These are phyloP conservation scores for Suillus plorans DNA, from an alignment of 768 basidiomycete genomes.

Conservation along the genomic window DNA sequence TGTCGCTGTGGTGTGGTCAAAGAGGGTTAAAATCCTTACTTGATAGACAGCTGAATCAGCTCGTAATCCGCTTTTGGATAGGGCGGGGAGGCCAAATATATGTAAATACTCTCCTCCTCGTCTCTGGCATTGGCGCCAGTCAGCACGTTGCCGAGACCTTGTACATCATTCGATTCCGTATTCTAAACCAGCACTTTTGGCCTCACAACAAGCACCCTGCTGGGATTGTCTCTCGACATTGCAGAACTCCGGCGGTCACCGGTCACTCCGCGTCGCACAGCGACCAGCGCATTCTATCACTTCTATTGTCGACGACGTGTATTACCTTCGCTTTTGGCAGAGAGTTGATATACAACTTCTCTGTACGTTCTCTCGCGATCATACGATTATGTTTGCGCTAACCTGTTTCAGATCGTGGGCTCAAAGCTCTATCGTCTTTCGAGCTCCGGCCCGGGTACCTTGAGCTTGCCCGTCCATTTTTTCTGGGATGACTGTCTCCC, in stretches of 20 bases:
- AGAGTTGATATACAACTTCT: not conserved
- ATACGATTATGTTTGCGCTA: not conserved
- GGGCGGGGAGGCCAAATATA: not conserved
- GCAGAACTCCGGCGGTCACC: not conserved
- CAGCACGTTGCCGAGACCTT: not conserved
- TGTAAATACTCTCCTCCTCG: conserved; percentile 7
- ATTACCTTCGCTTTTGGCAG: not conserved
- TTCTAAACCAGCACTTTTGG: not conserved
- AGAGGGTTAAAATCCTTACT: not conserved
- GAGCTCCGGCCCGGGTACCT: not conserved
- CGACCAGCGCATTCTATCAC: not conserved
- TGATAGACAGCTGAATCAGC: no score
- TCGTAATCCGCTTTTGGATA: not conserved
- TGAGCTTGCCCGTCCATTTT: not conserved
- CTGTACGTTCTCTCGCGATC: not conserved
- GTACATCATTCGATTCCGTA: not conserved
- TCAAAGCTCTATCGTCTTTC: not conserved
- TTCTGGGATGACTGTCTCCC: conserved; percentile 58
- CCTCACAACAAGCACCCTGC: not conserved
- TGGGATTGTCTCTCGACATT: not conserved
- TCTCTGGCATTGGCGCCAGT: conserved; percentile 3
- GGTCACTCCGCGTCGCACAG: not conserved
- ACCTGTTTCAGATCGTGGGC: not conserved
- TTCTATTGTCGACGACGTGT: not conserved
- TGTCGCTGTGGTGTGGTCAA: not conserved